Base-by-base conservation (phyloP, 352 stramenopile genomes). In the Phytopythium sindhum region DNA sequence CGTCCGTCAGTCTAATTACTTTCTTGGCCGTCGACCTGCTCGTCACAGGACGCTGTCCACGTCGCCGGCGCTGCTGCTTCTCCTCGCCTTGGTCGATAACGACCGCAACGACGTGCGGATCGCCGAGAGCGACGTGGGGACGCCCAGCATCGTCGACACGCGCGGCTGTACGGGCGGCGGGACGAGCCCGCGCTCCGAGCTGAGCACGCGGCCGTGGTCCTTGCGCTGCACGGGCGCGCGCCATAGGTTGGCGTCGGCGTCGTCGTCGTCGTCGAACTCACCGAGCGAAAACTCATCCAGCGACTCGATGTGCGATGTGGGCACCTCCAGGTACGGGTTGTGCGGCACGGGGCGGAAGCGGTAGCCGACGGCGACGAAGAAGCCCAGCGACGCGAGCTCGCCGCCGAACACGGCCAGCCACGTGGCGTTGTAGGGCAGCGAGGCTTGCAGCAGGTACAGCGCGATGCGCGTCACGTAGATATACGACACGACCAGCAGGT, bases 401-500 rank as follows among this genome's bases (percentile, higher is more conserved):
- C 64, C 67, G 0, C 89, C 70, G 1, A 88, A 51, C 19, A 86
- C 76, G 44, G 78, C 75, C 28, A 91, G 24, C 83, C 83, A 94
- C 17, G 85, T 94, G 55, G 93, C 77, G 37, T 95, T 78, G 73
- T 98, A 99, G 31, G 88, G 89, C 48, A 99, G 72, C 29, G 83
- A 90, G 28, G 93, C 91, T 2, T 87, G 74, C 57, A 99, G 83
- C 0, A 99, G 68, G 57, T 97, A 98, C 5, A 99, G 81, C 53
- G 96, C 86, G 67, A 99, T 97, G n/a, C 97, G 85, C 52, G 97
- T 99, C 61, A 98, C 91, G 77, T 99, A 99, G 51, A 99, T 93
- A 67, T 99, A 99, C n/a, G 80, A 84, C 24, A 99, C 89, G 15
- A 99, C 96, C 23, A 98, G 73, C 14, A 98, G 63, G 74, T 99